These are phyloP conservation scores for Euphorbia tirucalli DNA, from an alignment of 345 rosid genomes.

Conservation along the genomic window DNA sequence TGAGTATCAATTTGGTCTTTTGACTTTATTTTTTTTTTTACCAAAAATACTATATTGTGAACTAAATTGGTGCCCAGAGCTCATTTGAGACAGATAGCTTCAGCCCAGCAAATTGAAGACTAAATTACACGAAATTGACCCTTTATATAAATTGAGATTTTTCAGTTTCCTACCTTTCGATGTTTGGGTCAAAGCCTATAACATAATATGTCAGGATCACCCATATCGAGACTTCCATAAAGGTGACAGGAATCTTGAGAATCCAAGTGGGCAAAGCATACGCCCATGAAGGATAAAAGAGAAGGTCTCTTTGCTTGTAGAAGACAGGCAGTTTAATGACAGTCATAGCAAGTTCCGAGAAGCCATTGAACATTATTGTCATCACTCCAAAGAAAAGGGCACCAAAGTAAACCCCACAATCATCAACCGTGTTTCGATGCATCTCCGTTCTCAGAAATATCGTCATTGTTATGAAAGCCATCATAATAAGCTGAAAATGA, in stretches of 20 bases:
- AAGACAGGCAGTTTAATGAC: conserved; percentile 77
- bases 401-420: conserved; percentile 68
- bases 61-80: too few species aligned
- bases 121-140: too few species aligned
- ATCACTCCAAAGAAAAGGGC: conserved; percentile 56
- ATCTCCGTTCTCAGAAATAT: conserved; percentile 63
- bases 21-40: too few species aligned
- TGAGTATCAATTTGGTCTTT: too few species aligned
- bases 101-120: too few species aligned
- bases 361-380: conserved; percentile 64
- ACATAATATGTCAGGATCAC: conserved; percentile 49
- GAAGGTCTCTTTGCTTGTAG: conserved; percentile 86
- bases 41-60: too few species aligned
- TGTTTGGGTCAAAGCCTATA: conserved; percentile 50
- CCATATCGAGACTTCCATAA: conserved; percentile 64
- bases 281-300: conserved; percentile 87
- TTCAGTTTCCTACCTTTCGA: conserved; percentile 36
- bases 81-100: too few species aligned
- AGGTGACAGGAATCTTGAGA: conserved; percentile 69
- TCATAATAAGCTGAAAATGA: conserved; percentile 51
- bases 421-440: conserved; percentile 51
- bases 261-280: conserved; percentile 82
- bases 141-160: not conserved
- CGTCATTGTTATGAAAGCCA: conserved; percentile 62
- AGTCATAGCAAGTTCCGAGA: conserved; percentile 75